Conservation (phyloP, 75 land plant species). For the Sequoiadendron giganteum region DNA sequence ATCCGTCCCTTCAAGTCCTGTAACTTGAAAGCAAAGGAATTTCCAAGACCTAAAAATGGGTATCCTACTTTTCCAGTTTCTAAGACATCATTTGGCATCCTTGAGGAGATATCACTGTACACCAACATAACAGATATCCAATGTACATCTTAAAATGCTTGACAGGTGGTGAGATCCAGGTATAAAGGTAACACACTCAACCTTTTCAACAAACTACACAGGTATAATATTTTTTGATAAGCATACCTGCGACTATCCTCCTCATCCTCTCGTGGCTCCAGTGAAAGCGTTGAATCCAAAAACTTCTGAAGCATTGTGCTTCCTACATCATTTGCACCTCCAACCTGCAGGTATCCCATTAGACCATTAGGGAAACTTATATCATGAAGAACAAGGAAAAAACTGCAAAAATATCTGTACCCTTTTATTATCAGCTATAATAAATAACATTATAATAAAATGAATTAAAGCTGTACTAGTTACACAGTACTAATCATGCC, state of each 20-base stretch:
- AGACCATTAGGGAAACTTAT: neutral
- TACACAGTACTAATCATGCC: neutral
- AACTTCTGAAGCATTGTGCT: conserved; percentile 92
- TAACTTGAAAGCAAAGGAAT: conserved; percentile 77
- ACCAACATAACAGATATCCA: neutral
- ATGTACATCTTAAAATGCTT: conserved; percentile 2
- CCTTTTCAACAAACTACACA: neutral
- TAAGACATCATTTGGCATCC: conserved; percentile 49
- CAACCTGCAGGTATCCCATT: conserved; percentile 50
- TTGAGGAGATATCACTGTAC: conserved; percentile 74
- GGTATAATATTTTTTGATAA: neutral
- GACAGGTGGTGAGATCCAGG: neutral
- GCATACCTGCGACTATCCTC: conserved; percentile 83
- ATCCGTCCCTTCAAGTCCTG: conserved; percentile 72
- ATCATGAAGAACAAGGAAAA: conserved; percentile 1
- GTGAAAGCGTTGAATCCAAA: conserved; percentile 91
- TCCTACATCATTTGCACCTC: conserved; percentile 65
- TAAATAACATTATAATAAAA: neutral
- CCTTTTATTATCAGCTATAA: neutral
- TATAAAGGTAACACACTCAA: neutral
- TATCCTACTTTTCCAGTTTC: conserved; percentile 50
- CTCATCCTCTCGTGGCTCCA: conserved; percentile 82
- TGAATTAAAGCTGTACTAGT: neutral
- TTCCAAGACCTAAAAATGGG: conserved; percentile 69
- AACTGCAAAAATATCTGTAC: neutral